Conservation (phyloP, 805 yeast species). For the Hanseniaspora jakobsenii region DNA sequence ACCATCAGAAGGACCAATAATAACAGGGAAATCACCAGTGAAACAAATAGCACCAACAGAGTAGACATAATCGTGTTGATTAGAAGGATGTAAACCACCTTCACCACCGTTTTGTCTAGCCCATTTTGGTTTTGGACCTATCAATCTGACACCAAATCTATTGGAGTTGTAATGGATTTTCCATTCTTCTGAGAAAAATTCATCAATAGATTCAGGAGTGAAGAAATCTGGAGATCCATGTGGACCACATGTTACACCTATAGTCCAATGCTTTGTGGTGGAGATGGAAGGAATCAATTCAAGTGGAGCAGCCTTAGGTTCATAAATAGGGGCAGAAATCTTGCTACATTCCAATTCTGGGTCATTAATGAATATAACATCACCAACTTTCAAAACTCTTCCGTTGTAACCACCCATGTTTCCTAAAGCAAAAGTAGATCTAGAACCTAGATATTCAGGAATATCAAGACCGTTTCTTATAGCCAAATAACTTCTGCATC, state of each 20-base stretch:
- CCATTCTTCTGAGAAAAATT: conserved; percentile 72
- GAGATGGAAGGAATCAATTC: conserved; percentile 29
- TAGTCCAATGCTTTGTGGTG: conserved; percentile 46
- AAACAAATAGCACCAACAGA: conserved; percentile 94
- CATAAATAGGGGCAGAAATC: conserved; percentile 59
- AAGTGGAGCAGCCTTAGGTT: conserved; percentile 47
- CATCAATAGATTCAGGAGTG: conserved; percentile 55
- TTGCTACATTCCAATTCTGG: conserved; percentile 56
- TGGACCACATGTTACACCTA: conserved; percentile 94
- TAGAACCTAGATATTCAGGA: conserved; percentile 86
- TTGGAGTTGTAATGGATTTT: conserved; percentile 94
- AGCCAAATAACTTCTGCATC: conserved; percentile 84
- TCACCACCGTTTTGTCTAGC: conserved; percentile 95
- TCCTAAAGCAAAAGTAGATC: conserved; percentile 92
- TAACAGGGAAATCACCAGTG: conserved; percentile 98
- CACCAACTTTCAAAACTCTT: conserved; percentile 81
- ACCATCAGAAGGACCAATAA: conserved; percentile 82
- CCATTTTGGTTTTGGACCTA: conserved; percentile 96
- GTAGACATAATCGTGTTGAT: conserved; percentile 93
- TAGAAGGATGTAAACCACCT: conserved; percentile 97
- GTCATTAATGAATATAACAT: conserved; percentile 75
- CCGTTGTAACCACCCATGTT: conserved; percentile 91
- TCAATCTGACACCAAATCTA: conserved; percentile 87
- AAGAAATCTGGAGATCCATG: conserved; percentile 97
- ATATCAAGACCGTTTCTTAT: conserved; percentile 90